Evolutionary conservation across 1,284 basidiomycete genomes (phyloP).

Genomic region (Moniliophthora roreri): DNA sequence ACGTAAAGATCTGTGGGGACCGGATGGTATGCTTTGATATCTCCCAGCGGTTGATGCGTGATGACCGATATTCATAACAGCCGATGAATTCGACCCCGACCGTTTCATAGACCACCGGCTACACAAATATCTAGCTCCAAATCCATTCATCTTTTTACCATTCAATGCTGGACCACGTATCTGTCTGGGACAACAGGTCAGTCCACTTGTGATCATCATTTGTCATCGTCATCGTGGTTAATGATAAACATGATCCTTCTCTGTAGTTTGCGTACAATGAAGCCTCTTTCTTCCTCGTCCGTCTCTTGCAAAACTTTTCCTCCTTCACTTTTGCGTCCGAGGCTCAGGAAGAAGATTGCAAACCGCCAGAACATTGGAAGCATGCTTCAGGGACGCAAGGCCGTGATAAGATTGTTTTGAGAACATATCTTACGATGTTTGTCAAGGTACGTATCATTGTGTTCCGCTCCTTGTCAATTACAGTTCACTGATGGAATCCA

Average conservation of each 20-base stretch:
- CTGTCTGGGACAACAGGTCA: conserved; percentile 58
- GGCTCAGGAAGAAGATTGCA: conserved; percentile 32
- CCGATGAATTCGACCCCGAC: conserved; percentile 56
- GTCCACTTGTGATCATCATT: too few relatives aligned
- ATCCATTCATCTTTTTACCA: conserved; percentile 60
- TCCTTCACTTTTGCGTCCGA: conserved; percentile 41
- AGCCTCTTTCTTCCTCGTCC: conserved; percentile 38
- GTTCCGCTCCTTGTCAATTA: background rate
- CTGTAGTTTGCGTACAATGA: conserved; percentile 40
- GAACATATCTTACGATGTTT: conserved; percentile 42
- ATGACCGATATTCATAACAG: conserved; percentile 25
- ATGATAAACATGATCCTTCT: background rate
- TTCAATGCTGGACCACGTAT: conserved; percentile 61
- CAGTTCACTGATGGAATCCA: background rate
- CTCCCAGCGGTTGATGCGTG: background rate
- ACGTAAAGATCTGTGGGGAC: conserved; percentile 43
- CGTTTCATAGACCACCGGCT: conserved; percentile 55
- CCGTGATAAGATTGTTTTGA: conserved; percentile 37
- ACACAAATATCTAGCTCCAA: conserved; percentile 47
- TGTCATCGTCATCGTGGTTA: too few relatives aligned
- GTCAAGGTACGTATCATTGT: conserved; percentile 31
- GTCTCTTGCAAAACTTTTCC: conserved; percentile 46
- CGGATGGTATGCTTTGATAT: conserved; percentile 31
- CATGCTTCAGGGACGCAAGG: conserved; percentile 29
- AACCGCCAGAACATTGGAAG: conserved; percentile 36